Evolutionary conservation across 2,329 filamentous ascomycete genomes (phyloP).

Genomic region (Leptographium procerum): DNA sequence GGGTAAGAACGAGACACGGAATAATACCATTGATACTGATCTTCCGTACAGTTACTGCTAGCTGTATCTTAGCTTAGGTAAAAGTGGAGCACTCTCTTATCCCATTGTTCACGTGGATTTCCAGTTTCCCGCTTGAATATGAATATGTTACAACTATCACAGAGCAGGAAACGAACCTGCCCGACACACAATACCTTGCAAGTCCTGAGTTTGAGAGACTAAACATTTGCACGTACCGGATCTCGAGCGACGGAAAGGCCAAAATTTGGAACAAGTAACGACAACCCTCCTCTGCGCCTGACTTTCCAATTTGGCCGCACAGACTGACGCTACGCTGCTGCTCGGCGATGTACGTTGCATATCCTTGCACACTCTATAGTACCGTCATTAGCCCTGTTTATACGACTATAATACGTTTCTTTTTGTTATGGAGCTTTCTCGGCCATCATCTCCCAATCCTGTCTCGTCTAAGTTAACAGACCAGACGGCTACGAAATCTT

Average conservation of each 20-base stretch:
- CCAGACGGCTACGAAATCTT: slow-evolving; percentile 17
- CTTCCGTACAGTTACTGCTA: no score
- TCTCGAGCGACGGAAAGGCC: background rate
- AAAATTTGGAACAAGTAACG: background rate
- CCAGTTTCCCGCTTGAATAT: no score
- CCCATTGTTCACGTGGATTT: no score
- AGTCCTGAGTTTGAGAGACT: background rate
- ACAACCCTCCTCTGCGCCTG: background rate
- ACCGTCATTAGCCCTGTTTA: no score
- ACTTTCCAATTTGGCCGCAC: background rate
- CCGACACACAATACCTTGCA: background rate
- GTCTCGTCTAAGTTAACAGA: background rate
- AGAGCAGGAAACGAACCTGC: no score
- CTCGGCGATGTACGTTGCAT: background rate
- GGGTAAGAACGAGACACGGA: background rate
- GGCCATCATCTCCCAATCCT: background rate
- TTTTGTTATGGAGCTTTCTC: background rate
- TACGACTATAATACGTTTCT: no score
- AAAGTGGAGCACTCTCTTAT: no score
- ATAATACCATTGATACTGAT: no score
- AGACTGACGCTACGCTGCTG: background rate
- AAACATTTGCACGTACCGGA: background rate
- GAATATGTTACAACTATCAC: no score
- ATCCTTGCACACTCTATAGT: background rate
- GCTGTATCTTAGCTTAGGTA: no score